Evolutionary conservation across 495 filamentous ascomycete genomes (phyloP), one percentile per base, ranked within the genome.

Genomic region (Talaromyces liani): DNA sequence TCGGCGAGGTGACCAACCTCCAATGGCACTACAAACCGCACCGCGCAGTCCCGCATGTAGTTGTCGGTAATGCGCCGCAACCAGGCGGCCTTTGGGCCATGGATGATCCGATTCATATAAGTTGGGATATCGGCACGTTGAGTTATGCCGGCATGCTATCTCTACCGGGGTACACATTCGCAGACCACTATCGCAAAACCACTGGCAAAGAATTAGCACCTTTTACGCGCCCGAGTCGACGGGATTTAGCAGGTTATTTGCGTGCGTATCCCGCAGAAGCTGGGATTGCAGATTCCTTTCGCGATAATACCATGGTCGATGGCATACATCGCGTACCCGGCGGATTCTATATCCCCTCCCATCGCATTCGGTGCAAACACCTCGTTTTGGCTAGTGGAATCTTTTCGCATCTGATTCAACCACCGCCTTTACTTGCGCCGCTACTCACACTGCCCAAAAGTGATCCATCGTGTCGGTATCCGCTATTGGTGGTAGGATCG

Each of bases 61-160:
- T 85, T 5, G 71, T 88, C 58, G 87, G 87, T 12, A 74, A 83
- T 61, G 71, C 86, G 0, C 59, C 74, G 7, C 70, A 77, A 24
- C 73, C 84, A 1, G 87, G 87, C 16, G 87, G 87, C 1, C 86
- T 88, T 67, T 89, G 87, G 87, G 82, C 79, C 1, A 83, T 87
- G 51, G 80, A 86, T 64, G 63, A 64, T 36, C 78, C 81, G 1
- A 71, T 79, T 47, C 74, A 77, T 20, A 79, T 80, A 3, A 85
- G 80, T 65, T 84, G 81, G 76, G 81, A 85, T 60, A 83, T 84
- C 58, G 80, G 80, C 59, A 82, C 83, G 1, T 67, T 86, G 66
- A 88, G 87, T 70, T 88, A 89, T 74, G 84, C 85, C 4, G 84
- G 85, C 62, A 84, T 86, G 84, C 73, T 89, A 12, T 87, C 85